Evolutionary conservation across 1,139 yeast species (phyloP).

Genomic region (Chernovozyma aurita): DNA sequence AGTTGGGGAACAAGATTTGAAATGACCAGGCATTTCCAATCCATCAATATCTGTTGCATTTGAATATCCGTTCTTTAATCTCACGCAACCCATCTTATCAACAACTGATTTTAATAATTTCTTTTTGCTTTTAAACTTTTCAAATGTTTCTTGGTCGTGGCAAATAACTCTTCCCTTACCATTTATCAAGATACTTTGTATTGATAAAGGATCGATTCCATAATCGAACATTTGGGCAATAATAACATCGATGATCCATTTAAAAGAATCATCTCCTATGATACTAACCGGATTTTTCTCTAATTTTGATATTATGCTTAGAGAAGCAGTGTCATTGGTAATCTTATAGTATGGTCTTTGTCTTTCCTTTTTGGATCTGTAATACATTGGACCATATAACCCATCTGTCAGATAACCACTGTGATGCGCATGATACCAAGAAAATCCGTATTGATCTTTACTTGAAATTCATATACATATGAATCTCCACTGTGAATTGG

Average conservation of each 20-base stretch:
- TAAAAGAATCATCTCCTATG: constrained; percentile 25
- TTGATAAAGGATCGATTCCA: constrained; percentile 33
- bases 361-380: constrained; percentile 18
- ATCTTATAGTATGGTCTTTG: constrained; percentile 22
- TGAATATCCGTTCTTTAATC: constrained; percentile 16
- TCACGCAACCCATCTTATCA: constrained; percentile 22
- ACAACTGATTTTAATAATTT: constrained; percentile 9
- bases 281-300: constrained; percentile 21
- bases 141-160: constrained; percentile 13
- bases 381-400: constrained; percentile 34
- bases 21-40: constrained; percentile 24
- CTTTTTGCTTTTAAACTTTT: constrained; percentile 11
- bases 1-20: constrained; percentile 17
- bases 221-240: constrained; percentile 21
- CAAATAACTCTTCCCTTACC: constrained; percentile 32
- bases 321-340: constrained; percentile 11
- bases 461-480: constrained; percentile 34
- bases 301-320: constrained; percentile 12
- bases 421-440: constrained; percentile 51
- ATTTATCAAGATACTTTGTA: constrained; percentile 26
- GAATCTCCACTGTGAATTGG: constrained; percentile 32
- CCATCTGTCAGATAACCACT: constrained; percentile 48
- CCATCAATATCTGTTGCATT: constrained; percentile 15
- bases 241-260: constrained; percentile 20
- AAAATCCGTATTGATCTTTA: constrained; percentile 41